Evolutionary conservation across 441 rosid species (phyloP), one percentile per base, ranked within the genome.

Genomic region (Adansonia grandidieri): DNA sequence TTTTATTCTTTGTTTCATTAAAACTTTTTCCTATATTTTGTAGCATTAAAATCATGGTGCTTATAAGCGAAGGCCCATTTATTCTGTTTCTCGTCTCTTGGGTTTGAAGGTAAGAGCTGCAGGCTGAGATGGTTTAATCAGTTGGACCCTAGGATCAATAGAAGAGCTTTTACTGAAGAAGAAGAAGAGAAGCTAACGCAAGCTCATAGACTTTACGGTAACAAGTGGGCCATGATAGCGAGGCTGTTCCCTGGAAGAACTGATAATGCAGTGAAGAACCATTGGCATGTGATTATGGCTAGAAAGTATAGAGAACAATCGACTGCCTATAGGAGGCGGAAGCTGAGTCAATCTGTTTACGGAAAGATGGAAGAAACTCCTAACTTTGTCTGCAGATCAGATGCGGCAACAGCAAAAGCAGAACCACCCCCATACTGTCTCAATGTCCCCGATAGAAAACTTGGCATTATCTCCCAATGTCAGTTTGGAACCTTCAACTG

Each of bases 181-280:
- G 98, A 93, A 80, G 98, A 93, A 72, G 95, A 93, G 80, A 91
- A 91, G 79, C 83, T 93, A 28, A 87, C 91, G 92, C 93, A 90
- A 82, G 92, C 95, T 70, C 98, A 93, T 77, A 86, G 90, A 71
- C 85, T 92, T 67, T 93, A 93, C 77, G 98, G 98, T 0, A 93
- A 91, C 91, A 93, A 93, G 82, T 93, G 98, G 96, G 98, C 98
- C 44, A 90, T 91, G 96, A 93, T 93, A 71, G 96, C 98, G 0
- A 88, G 95, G 86, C 87, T 91, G 63, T 93, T 93, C 77, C 98
- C 96, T 14, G 97, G 97, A 13, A 89, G 97, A 73, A 93, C 97
- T n/a, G 97, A 93, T 83, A 93, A 93, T 82, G 93, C 96, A 19
- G 95, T 91, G 54, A 93, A 93, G 89, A 93, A 93, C 77, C 96